Conservation (phyloP, 768 basidiomycete species). For the Asterophora lycoperdoides region DNA sequence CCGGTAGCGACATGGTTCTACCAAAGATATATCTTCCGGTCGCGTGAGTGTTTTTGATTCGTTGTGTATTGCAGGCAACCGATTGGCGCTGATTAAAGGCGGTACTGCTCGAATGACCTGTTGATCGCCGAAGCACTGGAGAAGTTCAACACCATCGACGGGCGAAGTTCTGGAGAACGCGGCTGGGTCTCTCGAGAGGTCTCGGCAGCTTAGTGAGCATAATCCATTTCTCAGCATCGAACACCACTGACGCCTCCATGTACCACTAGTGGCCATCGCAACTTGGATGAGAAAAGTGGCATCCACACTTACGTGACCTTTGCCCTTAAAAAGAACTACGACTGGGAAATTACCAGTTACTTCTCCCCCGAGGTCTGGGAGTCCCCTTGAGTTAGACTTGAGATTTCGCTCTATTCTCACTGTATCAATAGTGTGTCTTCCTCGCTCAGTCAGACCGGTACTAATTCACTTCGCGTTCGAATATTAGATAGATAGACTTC, state of each 20-base stretch:
- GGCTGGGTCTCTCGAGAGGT: conserved; percentile 30
- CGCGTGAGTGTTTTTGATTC: conserved; percentile 19
- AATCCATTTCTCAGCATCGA: neutral
- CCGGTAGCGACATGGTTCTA: conserved; percentile 23
- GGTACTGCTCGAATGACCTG: conserved; percentile 26
- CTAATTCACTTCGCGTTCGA: neutral
- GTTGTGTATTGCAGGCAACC: neutral
- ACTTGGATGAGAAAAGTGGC: conserved; percentile 18
- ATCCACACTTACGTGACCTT: conserved; percentile 31
- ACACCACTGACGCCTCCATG: neutral
- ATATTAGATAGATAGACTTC: too few species aligned
- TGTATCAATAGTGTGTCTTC: neutral
- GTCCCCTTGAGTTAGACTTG: neutral
- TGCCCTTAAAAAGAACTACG: conserved; percentile 25
- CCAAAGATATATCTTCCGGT: conserved; percentile 31
- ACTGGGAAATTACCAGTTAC: conserved; percentile 30
- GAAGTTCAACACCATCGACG: conserved; percentile 19
- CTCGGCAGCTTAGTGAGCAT: conserved; percentile 22
- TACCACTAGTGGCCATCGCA: conserved; percentile 22
- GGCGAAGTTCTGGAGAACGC: conserved; percentile 12
- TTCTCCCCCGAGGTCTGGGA: conserved; percentile 30
- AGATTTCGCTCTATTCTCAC: neutral
- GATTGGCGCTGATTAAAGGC: conserved; percentile 15
- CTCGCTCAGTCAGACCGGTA: neutral
- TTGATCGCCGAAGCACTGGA: conserved; percentile 25